Conservation (phyloP, 306 rosid genomes). For the Echinosophora koreensis region DNA sequence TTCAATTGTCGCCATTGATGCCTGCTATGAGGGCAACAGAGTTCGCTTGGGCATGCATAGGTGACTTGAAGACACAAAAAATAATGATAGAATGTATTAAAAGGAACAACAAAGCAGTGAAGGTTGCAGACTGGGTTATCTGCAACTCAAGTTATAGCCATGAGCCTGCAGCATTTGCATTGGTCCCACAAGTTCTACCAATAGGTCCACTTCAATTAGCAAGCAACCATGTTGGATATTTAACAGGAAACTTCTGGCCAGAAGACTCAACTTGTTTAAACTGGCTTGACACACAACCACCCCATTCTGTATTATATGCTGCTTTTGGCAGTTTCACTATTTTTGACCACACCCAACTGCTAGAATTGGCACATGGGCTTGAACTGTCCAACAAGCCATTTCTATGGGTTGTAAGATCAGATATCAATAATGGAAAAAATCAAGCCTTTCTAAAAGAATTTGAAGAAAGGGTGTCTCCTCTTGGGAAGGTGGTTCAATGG, state of each 20-base stretch:
- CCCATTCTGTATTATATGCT: slow-evolving; percentile 48
- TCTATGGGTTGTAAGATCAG: slow-evolving; percentile 52
- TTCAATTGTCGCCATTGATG: slow-evolving; percentile 45
- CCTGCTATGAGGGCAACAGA: slow-evolving; percentile 43
- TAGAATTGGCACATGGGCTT: slow-evolving; percentile 51
- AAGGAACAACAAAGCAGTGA: neutral
- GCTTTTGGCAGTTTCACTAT: slow-evolving; percentile 54
- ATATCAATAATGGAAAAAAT: slow-evolving; percentile 3
- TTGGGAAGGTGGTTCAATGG: slow-evolving; percentile 42
- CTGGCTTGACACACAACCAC: slow-evolving; percentile 49
- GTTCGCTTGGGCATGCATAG: neutral
- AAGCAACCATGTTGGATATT: neutral
- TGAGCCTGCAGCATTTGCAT: slow-evolving; percentile 45
- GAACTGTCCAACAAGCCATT: slow-evolving; percentile 47
- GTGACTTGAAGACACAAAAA: slow-evolving; percentile 31
- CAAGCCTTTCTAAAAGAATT: slow-evolving; percentile 34
- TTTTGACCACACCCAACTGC: slow-evolving; percentile 37
- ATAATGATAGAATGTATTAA: neutral
- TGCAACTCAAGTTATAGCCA: slow-evolving; percentile 53
- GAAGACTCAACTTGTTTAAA: slow-evolving; percentile 50
- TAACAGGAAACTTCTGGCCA: slow-evolving; percentile 44
- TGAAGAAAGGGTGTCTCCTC: slow-evolving; percentile 31
- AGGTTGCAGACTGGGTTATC: slow-evolving; percentile 43
- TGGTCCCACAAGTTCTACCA: slow-evolving; percentile 42
- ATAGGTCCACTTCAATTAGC: slow-evolving; percentile 50